phyloP scores from a whole-genome alignment of 805 yeast genomes.

The Saccharomycopsis malanga region DNA sequence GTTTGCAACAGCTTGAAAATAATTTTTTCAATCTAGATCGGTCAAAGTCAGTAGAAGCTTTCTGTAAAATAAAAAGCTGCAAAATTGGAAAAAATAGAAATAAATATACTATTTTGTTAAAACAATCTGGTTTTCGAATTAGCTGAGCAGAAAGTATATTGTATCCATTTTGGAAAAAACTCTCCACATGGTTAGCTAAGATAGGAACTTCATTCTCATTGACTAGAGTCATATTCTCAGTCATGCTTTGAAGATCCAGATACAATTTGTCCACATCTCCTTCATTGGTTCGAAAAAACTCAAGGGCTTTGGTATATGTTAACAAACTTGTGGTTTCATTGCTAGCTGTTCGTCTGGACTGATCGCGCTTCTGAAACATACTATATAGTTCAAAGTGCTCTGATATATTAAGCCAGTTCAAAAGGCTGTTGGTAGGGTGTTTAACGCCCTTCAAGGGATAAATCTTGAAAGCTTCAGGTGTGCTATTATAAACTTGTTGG shows the following conservation, averaged over 20 bases:
- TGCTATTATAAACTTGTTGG: slow-evolving; percentile 11
- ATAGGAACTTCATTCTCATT: not conserved
- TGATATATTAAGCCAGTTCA: slow-evolving; percentile 14
- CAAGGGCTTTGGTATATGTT: slow-evolving; percentile 7
- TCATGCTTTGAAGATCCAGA: slow-evolving; percentile 6
- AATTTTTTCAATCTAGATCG: not conserved
- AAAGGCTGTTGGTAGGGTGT: slow-evolving; percentile 8
- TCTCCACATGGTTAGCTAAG: slow-evolving; percentile 5
- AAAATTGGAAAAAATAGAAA: slow-evolving; percentile 20
- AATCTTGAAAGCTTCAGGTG: slow-evolving; percentile 11
- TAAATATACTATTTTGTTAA: slow-evolving; percentile 9
- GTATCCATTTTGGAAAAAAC: slow-evolving; percentile 13
- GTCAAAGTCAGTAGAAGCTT: not conserved
- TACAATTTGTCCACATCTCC: slow-evolving; percentile 5
- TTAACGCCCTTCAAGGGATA: not conserved
- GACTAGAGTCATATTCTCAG: slow-evolving; percentile 1
- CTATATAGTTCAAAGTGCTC: too few species aligned
- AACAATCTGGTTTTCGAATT: not conserved
- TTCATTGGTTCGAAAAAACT: slow-evolving; percentile 4
- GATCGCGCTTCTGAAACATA: too few species aligned
- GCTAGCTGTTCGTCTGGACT: too few species aligned
- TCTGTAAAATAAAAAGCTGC: slow-evolving; percentile 12
- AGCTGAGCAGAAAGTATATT: slow-evolving; percentile 2
- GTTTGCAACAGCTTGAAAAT: not conserved
- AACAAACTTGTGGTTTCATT: slow-evolving; percentile 6